Evolutionary conservation across 2,329 filamentous ascomycete genomes (phyloP).

Genomic region (Sphaerostilbella broomeana): DNA sequence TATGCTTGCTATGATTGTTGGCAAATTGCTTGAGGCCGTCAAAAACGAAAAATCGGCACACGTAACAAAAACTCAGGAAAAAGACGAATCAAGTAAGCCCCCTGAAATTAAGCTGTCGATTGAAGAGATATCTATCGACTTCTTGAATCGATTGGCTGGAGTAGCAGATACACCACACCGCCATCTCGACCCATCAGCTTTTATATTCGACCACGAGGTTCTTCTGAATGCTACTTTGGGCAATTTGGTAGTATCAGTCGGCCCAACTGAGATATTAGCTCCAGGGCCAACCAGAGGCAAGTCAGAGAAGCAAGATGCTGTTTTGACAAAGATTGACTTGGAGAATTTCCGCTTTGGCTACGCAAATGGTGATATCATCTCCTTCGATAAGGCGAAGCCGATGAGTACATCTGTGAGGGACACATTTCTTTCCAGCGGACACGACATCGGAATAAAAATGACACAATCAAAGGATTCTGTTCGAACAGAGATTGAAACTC

Average conservation of each 20-base stretch:
- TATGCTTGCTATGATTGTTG: constrained; percentile 44
- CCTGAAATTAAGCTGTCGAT: constrained; percentile 39
- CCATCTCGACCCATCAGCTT: constrained; percentile 34
- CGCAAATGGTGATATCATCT: constrained; percentile 54
- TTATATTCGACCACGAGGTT: constrained; percentile 42
- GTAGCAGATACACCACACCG: constrained; percentile 45
- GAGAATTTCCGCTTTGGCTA: constrained; percentile 58
- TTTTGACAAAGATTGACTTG: constrained; percentile 37
- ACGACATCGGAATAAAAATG: constrained; percentile 52
- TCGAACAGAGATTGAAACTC: constrained; percentile 61
- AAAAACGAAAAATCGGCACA: constrained; percentile 21
- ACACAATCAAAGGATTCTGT: constrained; percentile 37
- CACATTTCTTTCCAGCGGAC: constrained; percentile 48
- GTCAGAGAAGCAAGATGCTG: constrained; percentile 23
- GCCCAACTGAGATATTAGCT: constrained; percentile 17
- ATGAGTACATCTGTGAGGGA: constrained; percentile 55
- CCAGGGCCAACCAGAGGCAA: constrained; percentile 11
- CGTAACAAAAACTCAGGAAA: constrained; percentile 14
- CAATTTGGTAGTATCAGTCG: constrained; percentile 32
- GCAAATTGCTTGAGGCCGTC: constrained; percentile 42
- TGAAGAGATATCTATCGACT: constrained; percentile 47
- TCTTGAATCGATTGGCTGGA: constrained; percentile 48
- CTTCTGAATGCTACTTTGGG: constrained; percentile 45
- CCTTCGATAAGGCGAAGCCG: constrained; percentile 51
- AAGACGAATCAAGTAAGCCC: constrained; percentile 13